Conservation (phyloP, 1,284 basidiomycete species). For the Afroboletus lepidellus region DNA sequence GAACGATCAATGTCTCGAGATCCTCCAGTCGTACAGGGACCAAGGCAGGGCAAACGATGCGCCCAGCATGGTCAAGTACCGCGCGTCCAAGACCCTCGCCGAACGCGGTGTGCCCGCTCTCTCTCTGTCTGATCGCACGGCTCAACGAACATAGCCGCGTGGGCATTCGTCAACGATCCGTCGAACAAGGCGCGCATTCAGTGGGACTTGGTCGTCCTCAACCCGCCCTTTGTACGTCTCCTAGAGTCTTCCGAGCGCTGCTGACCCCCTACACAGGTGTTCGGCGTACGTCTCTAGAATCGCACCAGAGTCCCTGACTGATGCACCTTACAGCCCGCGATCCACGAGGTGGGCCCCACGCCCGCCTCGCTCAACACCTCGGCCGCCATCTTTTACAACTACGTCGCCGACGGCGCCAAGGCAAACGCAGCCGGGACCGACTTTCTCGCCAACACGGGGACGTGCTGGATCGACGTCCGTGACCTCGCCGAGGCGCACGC, state of each 20-base stretch:
- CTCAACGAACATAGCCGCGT: constrained; percentile 38
- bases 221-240: constrained; percentile 52
- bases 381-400: constrained; percentile 29
- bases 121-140: background rate
- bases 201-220: constrained; percentile 57
- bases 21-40: constrained; percentile 51
- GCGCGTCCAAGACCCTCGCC: constrained; percentile 67
- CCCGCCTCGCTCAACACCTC: constrained; percentile 50
- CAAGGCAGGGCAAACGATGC: constrained; percentile 48
- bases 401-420: constrained; percentile 29
- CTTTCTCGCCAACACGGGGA: constrained; percentile 31
- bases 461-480: constrained; percentile 36
- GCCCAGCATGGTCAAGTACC: constrained; percentile 45
- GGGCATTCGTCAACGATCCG: constrained; percentile 50
- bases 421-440: constrained; percentile 26
- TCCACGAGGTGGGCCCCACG: constrained; percentile 47
- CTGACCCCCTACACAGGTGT: constrained; percentile 23
- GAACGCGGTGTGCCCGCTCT: constrained; percentile 51
- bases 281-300: constrained; percentile 32
- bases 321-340: constrained; percentile 33
- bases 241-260: background rate
- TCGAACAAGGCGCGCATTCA: constrained; percentile 46
- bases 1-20: constrained; percentile 58
- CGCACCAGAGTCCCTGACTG: background rate
- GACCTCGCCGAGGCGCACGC: constrained; percentile 62